phyloP scores from a whole-genome alignment of 345 rosid genomes.

The Psidium friedrichsthalianum region DNA sequence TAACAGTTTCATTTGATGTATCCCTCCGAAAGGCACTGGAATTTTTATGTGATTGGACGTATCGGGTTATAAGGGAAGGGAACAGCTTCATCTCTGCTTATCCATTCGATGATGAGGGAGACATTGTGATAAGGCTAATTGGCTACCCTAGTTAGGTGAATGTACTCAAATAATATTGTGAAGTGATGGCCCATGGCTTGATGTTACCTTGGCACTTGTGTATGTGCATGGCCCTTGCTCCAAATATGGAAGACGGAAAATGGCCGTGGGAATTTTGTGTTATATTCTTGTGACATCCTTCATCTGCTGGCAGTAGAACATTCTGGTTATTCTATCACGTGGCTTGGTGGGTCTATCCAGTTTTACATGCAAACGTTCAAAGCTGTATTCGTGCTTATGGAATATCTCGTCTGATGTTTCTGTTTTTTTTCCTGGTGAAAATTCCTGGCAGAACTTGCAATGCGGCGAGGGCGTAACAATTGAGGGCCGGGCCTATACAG shows the following conservation, averaged over 20 bases:
- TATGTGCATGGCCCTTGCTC: neutral
- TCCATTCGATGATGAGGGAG: neutral
- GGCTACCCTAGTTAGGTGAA: neutral
- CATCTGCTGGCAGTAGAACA: neutral
- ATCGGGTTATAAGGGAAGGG: neutral
- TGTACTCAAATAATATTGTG: neutral
- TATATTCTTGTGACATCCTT: neutral
- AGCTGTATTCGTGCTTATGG: neutral
- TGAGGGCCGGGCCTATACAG: slow-evolving; percentile 73
- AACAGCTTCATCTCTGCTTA: neutral
- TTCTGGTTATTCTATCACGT: neutral
- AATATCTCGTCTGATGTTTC: neutral
- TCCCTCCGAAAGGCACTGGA: neutral
- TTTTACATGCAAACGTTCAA: neutral
- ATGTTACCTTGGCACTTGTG: neutral
- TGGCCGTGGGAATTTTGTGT: neutral
- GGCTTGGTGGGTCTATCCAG: neutral
- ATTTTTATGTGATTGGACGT: neutral
- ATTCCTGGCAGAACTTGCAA: slow-evolving; percentile 58
- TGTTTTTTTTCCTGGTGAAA: neutral
- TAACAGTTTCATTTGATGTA: neutral
- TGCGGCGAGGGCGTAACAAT: slow-evolving; percentile 85
- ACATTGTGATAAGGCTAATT: too few relatives aligned
- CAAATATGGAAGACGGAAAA: neutral
- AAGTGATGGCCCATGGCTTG: neutral